Percentiles rank a stretch among this genome's conserved stretches.
Conservation (phyloP, 2,329 filamentous ascomycete species). For the Botrytis deweyae region DNA sequence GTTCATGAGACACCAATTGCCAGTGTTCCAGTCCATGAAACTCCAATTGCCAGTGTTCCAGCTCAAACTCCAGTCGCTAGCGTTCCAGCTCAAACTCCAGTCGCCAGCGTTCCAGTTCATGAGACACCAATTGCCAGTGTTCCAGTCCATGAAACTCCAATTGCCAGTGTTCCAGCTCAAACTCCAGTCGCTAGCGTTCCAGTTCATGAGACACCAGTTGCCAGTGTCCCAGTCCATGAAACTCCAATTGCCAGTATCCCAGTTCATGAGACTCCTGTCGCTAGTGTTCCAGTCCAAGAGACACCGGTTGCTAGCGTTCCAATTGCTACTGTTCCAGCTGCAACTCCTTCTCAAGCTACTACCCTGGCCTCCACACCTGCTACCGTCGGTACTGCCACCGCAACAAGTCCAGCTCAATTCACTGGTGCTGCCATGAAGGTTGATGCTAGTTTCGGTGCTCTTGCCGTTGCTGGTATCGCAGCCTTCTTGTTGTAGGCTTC, state of each 20-base stretch:
- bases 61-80: background rate
- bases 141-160: background rate
- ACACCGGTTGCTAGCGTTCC: background rate
- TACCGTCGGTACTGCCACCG: constrained; percentile 17
- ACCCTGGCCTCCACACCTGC: constrained; percentile 10
- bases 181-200: too few species aligned
- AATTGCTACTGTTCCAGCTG: background rate
- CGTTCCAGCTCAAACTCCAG: background rate
- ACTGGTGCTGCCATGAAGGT: constrained; percentile 28
- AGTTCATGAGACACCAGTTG: too few species aligned
- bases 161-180: background rate
- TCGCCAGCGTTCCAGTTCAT: background rate
- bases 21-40: background rate
- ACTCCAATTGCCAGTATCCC: background rate
- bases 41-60: constrained; percentile 12
- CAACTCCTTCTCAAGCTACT: background rate
- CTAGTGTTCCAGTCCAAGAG: background rate
- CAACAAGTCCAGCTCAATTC: constrained; percentile 25
- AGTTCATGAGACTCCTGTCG: too few species aligned
- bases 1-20: background rate
- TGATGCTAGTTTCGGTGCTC: constrained; percentile 30
- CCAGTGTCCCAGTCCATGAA: too few species aligned
- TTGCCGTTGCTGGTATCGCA: constrained; percentile 31
- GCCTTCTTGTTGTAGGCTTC: constrained; percentile 34
- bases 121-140: background rate